phyloP scores from a whole-genome alignment of 768 basidiomycete species.

The Phanerochaete sordida region DNA sequence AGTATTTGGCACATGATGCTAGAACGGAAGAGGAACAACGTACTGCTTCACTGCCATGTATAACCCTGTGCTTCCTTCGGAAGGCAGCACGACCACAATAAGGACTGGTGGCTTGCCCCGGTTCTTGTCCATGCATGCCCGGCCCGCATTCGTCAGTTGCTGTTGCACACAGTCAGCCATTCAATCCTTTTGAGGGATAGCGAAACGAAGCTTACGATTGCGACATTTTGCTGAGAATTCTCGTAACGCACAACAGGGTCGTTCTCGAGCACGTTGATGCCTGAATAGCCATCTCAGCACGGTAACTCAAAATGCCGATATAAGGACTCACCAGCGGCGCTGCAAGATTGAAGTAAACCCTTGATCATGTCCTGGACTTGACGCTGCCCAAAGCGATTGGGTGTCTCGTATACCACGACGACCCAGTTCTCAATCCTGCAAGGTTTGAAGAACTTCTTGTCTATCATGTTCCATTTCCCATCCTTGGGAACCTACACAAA shows the following conservation, averaged over 20 bases:
- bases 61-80: conserved; percentile 72
- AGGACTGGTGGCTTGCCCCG: conserved; percentile 45
- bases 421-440: conserved; percentile 54
- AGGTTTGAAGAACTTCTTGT: conserved; percentile 65
- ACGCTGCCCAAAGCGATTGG: conserved; percentile 47
- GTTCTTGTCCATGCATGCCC: conserved; percentile 33
- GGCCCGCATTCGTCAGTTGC: no score
- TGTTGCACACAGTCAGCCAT: no score
- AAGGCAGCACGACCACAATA: conserved; percentile 66
- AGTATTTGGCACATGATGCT: no score
- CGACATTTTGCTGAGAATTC: conserved; percentile 40
- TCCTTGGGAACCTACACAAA: conserved; percentile 49
- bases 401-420: conserved; percentile 64
- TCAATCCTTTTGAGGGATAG: no score
- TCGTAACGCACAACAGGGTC: conserved; percentile 49
- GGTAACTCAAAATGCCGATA: not conserved
- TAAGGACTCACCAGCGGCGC: conserved; percentile 56
- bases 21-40: no score
- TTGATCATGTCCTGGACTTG: conserved; percentile 51
- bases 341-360: conserved; percentile 47
- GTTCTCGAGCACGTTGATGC: conserved; percentile 50
- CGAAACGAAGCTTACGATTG: no score
- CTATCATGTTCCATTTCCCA: conserved; percentile 82
- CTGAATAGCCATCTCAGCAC: conserved; percentile 32
- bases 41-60: conserved; percentile 83